Evolutionary conservation across 768 basidiomycete species (phyloP), one percentile per base, ranked within the genome.

Genomic region (Tricholoma terreum): DNA sequence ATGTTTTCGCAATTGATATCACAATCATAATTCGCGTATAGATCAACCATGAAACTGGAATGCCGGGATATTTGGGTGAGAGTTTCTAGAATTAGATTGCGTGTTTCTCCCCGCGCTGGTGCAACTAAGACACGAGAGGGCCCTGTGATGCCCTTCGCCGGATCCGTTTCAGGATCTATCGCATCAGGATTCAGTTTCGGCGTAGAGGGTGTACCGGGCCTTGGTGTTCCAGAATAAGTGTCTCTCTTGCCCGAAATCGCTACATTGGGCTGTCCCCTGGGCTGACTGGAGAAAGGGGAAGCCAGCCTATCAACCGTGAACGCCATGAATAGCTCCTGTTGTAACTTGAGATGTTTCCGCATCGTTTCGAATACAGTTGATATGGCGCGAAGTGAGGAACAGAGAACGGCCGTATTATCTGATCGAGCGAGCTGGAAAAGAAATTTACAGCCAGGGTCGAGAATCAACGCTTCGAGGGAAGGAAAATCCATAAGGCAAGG

Each of bases 21-120:
- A 66, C 94, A 98, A 68, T 99, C 97, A 71, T 98, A 99, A 70
- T 98, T 99, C 54, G 86, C 81, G 75, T 93, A 99, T 12, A 97
- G 77, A 65, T 98, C 94, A 46, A 96, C 92, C 90, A 97, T 93
- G 75, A 96, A 95, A 67, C 87, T 91, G 2, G 91, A 84, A 64
- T 90, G 85, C 2, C 89, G 80, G 14, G 91, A 87, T 43, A 95
- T 83, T 54, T 91, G 88, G 54, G 82, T 82, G 22, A 98, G 75
- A 4, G 90, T 90, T 71, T 98, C 96, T 57, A 99, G 75, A 65
- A 98, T 86, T 55, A 98, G 75, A 66, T 96, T 92, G 21, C 94
- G 84, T 8, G 88, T 92, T 72, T 94, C 92, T 30, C 89, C 91
- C 11, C 87, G 84, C 1, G 92, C 94, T 4, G 92, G 93, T 36